Percentiles rank a stretch among this genome's conserved stretches.
These are phyloP conservation scores for Penicillium bovifimosum DNA, from an alignment of 495 filamentous ascomycete genomes.

Conservation along the genomic window DNA sequence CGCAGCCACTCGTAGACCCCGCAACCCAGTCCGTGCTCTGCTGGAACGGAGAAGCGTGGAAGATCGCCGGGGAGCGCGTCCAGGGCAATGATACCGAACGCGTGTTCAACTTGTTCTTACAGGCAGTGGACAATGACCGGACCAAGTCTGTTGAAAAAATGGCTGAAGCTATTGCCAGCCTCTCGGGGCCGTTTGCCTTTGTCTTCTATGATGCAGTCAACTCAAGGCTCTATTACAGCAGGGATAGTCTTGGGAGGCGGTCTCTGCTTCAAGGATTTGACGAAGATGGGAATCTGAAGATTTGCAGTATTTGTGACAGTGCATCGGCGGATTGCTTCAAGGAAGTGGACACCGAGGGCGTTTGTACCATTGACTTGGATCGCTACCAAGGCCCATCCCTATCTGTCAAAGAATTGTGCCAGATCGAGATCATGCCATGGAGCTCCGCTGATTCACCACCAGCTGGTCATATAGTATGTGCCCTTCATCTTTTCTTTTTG, in stretches of 20 bases:
- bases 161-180: constrained; percentile 49
- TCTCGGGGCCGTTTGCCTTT: constrained; percentile 88
- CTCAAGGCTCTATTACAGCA: constrained; percentile 64
- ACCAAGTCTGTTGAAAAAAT: constrained; percentile 32
- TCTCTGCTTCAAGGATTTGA: constrained; percentile 61
- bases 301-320: constrained; percentile 72
- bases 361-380: constrained; percentile 60
- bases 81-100: constrained; percentile 70
- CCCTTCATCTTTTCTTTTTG: not conserved
- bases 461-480: constrained; percentile 37
- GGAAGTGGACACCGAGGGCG: constrained; percentile 78
- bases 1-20: constrained; percentile 66
- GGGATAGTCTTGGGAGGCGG: constrained; percentile 81
- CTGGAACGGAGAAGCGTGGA: constrained; percentile 99
- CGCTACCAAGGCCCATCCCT: constrained; percentile 1
- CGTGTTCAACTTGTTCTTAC: constrained; percentile 60
- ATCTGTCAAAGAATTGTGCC: constrained; percentile 9
- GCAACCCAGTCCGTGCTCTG: constrained; percentile 68
- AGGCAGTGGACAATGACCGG: constrained; percentile 28
- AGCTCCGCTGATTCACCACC: constrained; percentile 17
- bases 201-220: constrained; percentile 69
- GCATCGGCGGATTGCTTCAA: constrained; percentile 49
- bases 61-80: constrained; percentile 49
- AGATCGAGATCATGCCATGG: constrained; percentile 33
- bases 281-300: constrained; percentile 45